phyloP scores from a whole-genome alignment of 106 monocot species.

The Acanthochlamys bracteata region DNA sequence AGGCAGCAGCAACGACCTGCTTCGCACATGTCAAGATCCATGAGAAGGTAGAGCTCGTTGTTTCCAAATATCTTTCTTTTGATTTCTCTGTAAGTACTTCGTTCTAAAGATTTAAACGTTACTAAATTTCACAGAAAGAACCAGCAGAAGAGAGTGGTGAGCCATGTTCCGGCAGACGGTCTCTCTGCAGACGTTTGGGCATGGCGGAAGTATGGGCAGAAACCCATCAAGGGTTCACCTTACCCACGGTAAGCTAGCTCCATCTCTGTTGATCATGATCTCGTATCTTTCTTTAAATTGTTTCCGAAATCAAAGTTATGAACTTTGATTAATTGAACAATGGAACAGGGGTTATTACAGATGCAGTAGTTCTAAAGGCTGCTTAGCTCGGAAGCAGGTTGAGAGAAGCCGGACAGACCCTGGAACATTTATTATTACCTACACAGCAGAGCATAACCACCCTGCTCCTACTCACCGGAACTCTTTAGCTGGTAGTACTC shows the following conservation, averaged over 20 bases:
- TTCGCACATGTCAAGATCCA: slow-evolving; percentile 19
- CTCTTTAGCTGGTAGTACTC: slow-evolving; percentile 1
- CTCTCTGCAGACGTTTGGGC: slow-evolving; percentile 73
- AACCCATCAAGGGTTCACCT: slow-evolving; percentile 94
- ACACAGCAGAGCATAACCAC: slow-evolving; percentile 88
- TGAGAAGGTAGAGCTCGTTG: slow-evolving; percentile 19
- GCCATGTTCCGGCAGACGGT: slow-evolving; percentile 53
- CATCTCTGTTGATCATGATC: not conserved
- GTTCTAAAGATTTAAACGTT: not conserved
- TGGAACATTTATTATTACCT: slow-evolving; percentile 52
- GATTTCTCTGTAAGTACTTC: not conserved
- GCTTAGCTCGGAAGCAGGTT: slow-evolving; percentile 77
- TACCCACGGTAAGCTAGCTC: slow-evolving; percentile 45
- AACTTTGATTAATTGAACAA: too few species aligned
- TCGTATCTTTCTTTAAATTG: too few species aligned
- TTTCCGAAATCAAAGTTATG: too few species aligned
- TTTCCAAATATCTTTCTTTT: not conserved
- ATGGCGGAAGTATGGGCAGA: slow-evolving; percentile 95
- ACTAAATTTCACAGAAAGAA: slow-evolving; percentile 35
- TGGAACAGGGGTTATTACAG: slow-evolving; percentile 75
- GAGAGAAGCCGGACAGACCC: slow-evolving; percentile 66
- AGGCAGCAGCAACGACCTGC: slow-evolving; percentile 11
- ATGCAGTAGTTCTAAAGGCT: slow-evolving; percentile 86
- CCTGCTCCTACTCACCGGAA: slow-evolving; percentile 4
- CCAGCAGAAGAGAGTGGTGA: slow-evolving; percentile 71